Evolutionary conservation across 305 asterid species (phyloP), one percentile per base, ranked within the genome.

Genomic region (Galium porrigens): DNA sequence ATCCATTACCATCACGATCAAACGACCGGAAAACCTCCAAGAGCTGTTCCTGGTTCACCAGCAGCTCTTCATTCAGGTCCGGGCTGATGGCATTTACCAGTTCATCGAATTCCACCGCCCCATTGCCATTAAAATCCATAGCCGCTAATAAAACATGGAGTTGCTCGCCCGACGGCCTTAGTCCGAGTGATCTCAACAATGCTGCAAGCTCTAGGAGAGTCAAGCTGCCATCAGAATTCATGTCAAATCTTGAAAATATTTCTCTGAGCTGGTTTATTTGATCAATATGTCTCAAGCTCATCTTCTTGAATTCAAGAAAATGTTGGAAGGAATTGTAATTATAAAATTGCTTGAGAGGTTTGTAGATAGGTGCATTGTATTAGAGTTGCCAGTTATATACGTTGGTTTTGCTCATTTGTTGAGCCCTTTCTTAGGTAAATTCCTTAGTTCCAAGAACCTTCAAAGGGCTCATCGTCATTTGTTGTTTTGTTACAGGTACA

Each of bases 161-260:
- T 68, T 83, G 88, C 53, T 85, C 82, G 5, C 85, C 82, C 6
- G 82, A 53, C 1, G 80, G 92, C 49, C 78, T 77, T 27, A 81
- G 39, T 32, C 89, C 86, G 6, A 85, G 67, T 29, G 92, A 83
- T 10, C 88, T 84, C 52, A 85, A 74, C 71, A 85, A 77, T 39
- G 92, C 86, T 0, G 83, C 86, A 0, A 85, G 82, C 73, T 85
- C 92, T 1, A 83, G 74, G 57, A 74, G 79, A 5, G 88, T 83
- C 2, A 85, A 79, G 76, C 88, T 85, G 57, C 92, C 92, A 52
- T 85, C 88, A 36, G 70, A 61, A 77, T 85, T 84, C 83, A 79
- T 79, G 77, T 83, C 88, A 39, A 85, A 85, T 68, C 81, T 76
- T 55, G 81, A 44, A 66, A 85, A 85, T 56, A 85, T 83, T 9